Percentiles rank a stretch among this genome's conserved stretches.
Conservation (phyloP, 1,284 basidiomycete genomes). For the Leccinum angustisporum region DNA sequence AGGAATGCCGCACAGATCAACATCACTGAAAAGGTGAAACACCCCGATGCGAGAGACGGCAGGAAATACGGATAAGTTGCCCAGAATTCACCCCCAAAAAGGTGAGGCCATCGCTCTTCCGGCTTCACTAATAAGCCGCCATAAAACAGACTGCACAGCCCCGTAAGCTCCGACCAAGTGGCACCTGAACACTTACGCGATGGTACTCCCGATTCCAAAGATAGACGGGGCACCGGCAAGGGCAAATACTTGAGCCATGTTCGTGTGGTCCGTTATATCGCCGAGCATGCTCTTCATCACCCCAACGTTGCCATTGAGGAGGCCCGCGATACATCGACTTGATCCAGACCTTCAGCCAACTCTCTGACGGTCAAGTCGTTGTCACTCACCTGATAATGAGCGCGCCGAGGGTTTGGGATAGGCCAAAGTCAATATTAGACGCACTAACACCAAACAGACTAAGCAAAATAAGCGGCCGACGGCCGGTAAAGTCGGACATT, state of each 20-base stretch:
- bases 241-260: conserved; percentile 34
- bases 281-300: conserved; percentile 47
- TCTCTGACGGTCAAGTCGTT: background rate
- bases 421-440: conserved; percentile 72
- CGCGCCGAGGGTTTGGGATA: conserved; percentile 65
- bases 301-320: conserved; percentile 39
- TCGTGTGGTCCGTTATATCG: conserved; percentile 47
- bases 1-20: conserved; percentile 55
- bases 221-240: conserved; percentile 24
- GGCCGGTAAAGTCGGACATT: conserved; percentile 67
- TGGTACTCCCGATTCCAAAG: conserved; percentile 25
- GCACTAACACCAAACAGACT: conserved; percentile 65
- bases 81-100: conserved; percentile 51
- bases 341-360: conserved; percentile 6
- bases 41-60: conserved; percentile 56
- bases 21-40: conserved; percentile 55
- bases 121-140: conserved; percentile 50
- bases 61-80: conserved; percentile 54
- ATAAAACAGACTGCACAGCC: conserved; percentile 42
- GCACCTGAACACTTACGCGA: conserved; percentile 26
- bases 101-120: conserved; percentile 44
- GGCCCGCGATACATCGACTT: conserved; percentile 38
- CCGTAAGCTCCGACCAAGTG: conserved; percentile 43
- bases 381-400: conserved; percentile 55
- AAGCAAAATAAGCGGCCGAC: conserved; percentile 67